Base-by-base conservation (phyloP, 1,139 yeast species). In the Blastobotrys indianensis region DNA sequence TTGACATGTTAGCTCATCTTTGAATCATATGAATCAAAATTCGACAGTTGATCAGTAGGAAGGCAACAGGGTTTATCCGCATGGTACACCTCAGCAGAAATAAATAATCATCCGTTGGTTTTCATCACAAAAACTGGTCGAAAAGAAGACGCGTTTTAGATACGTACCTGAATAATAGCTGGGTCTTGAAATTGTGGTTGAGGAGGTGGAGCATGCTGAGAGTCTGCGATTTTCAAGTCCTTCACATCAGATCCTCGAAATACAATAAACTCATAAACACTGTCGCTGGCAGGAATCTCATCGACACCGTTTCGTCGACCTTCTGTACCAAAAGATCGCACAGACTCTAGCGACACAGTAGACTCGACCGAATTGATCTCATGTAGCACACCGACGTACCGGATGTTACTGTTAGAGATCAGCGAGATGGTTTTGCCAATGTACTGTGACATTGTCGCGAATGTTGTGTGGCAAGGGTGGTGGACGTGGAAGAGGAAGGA, bases 171-270 rank as follows among this genome's bases (percentile, higher is more conserved):
- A 15, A 61, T 46, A 36, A 61, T 60, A 3, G 67, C 66, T n/a
- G 67, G 67, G 41, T 62, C 67, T 20, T 57, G 28, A 32, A 40
- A 34, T 28, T 28, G 42, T 30, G 57, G 42, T 55, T 51, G 54
- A 6, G 52, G 47, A 28, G 51, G 49, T 4, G 60, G 57, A 11
- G 55, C 51, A 3, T 64, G 57, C 4, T 56, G 52, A 30, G 72
- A 72, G 54, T 87, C 97, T 59, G 90, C 74, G 51, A 92, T 94
- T 53, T 81, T 79, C 65, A 92, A 74, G 61, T 86, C 96, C 68
- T 86, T 85, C 35, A 92, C 97, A 59, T 90, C 97, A 33, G 87
- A 80, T 35, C 98, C 98, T 55, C 94, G 79, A 64, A 92, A 85
- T 42, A 85, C 88, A 50, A 92, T 90, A 53, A 78, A 79, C 38